Percentiles rank a stretch among this genome's conserved stretches.
Conservation (phyloP, 768 basidiomycete species). For the Mycena galopus region DNA sequence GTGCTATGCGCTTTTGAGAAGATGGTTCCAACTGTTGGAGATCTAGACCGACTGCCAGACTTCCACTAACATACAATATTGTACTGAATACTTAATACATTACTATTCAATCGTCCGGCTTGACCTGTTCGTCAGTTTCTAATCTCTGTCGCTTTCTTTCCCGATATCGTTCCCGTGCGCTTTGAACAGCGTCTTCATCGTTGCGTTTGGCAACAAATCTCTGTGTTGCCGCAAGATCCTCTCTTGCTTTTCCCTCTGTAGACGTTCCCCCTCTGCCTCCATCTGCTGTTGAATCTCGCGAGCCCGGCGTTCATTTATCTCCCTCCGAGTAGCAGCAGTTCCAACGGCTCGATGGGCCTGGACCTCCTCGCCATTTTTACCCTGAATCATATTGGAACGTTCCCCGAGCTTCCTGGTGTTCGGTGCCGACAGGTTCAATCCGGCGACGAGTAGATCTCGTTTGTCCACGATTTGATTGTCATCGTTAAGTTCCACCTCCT, state of each 20-base stretch:
- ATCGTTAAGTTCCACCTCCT: slow-evolving; percentile 93
- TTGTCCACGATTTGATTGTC: slow-evolving; percentile 98
- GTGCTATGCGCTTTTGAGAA: slow-evolving; percentile 67
- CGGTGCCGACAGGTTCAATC: slow-evolving; percentile 89
- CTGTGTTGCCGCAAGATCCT: slow-evolving; percentile 75
- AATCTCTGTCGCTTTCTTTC: slow-evolving; percentile 84
- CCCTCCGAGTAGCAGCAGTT: slow-evolving; percentile 80
- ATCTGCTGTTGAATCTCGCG: slow-evolving; percentile 85
- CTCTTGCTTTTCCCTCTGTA: slow-evolving; percentile 67
- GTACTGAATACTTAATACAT: slow-evolving; percentile 24
- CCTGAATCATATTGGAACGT: slow-evolving; percentile 45
- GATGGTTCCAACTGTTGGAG: slow-evolving; percentile 57
- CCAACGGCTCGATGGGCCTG: slow-evolving; percentile 85
- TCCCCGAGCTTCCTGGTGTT: slow-evolving; percentile 81
- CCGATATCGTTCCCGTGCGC: slow-evolving; percentile 80
- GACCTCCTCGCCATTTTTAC: slow-evolving; percentile 48
- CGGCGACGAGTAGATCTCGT: slow-evolving; percentile 90
- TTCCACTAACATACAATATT: slow-evolving; percentile 15
- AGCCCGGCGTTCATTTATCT: slow-evolving; percentile 87
- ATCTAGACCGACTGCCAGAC: slow-evolving; percentile 43
- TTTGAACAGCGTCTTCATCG: slow-evolving; percentile 77
- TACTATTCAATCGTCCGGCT: slow-evolving; percentile 35
- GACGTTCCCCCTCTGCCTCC: slow-evolving; percentile 76
- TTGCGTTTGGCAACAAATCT: slow-evolving; percentile 82
- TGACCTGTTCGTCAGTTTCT: slow-evolving; percentile 54